Evolutionary conservation across 768 basidiomycete species (phyloP).

Genomic region (Neoboletus brunneissimus): DNA sequence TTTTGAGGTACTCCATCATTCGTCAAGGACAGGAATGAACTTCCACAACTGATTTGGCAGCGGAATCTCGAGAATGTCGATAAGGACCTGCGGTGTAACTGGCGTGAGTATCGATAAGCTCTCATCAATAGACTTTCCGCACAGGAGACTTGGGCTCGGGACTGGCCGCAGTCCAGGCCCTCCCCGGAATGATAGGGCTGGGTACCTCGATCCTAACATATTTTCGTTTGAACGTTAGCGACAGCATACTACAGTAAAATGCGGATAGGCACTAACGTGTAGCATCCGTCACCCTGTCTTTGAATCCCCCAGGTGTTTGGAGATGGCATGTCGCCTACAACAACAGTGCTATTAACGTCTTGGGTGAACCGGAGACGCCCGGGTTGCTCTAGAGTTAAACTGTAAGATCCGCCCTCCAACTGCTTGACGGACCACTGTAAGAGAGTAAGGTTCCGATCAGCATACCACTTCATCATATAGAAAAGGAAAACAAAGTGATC

Average conservation of each 20-base stretch:
- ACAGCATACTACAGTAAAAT: background rate
- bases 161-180: background rate
- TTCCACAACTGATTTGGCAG: too few species aligned
- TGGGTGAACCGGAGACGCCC: background rate
- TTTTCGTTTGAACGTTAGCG: background rate
- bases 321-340: background rate
- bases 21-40: too few species aligned
- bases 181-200: background rate
- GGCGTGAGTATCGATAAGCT: conserved; percentile 1
- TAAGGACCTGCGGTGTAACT: background rate
- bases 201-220: background rate
- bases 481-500: background rate
- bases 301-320: background rate
- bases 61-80: too few species aligned
- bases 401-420: background rate
- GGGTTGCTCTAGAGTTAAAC: background rate
- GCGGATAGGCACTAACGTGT: background rate
- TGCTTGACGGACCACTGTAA: background rate
- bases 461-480: background rate
- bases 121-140: background rate
- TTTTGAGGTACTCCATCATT: too few species aligned
- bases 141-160: background rate
- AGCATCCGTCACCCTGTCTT: background rate
- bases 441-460: background rate
- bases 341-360: background rate